Evolutionary conservation across 352 stramenopile genomes (phyloP).

Genomic region (Saprolegnia diclina): DNA sequence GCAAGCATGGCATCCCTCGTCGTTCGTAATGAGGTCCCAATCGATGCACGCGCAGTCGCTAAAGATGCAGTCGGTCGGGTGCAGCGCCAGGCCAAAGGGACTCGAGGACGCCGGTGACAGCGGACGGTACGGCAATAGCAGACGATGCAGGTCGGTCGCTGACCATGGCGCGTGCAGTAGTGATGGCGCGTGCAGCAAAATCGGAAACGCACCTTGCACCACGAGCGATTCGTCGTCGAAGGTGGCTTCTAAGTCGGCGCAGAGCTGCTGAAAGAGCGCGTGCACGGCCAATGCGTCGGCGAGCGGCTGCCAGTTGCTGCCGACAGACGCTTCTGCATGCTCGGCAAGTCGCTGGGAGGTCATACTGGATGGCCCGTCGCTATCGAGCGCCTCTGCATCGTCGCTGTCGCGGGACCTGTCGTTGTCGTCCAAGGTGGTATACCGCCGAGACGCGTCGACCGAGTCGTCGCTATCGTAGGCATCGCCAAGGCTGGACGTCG

Average conservation of each 20-base stretch:
- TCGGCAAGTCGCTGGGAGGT: background rate
- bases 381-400: too few relatives aligned
- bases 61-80: background rate
- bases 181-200: background rate
- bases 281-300: background rate
- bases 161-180: background rate
- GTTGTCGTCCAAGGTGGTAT: background rate
- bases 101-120: background rate
- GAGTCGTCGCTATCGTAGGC: constrained; percentile 3
- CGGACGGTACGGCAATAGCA: background rate
- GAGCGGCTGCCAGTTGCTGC: background rate
- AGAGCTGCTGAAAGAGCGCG: background rate
- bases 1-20: background rate
- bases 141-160: background rate
- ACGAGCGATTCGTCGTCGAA: background rate
- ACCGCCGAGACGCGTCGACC: background rate
- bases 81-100: background rate
- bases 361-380: too few relatives aligned
- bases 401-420: background rate
- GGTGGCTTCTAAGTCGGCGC: background rate
- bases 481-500: background rate
- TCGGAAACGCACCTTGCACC: constrained; percentile 1
- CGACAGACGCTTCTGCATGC: background rate
- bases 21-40: background rate
- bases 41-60: background rate